Conservation (phyloP, 1,284 basidiomycete genomes). For the Sporisorium reilianum region DNA sequence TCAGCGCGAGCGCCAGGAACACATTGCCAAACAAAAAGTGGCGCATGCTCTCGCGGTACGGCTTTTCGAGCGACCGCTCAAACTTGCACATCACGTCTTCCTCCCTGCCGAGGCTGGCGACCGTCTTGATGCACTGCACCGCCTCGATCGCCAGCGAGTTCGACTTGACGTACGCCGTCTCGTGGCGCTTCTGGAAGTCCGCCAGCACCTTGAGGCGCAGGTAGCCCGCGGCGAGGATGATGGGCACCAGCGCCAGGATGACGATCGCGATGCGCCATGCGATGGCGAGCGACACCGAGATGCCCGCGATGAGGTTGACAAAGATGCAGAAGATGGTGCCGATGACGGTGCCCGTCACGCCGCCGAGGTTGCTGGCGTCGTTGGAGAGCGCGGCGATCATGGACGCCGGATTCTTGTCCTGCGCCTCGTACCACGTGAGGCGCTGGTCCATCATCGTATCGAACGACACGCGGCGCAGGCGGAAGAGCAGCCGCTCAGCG, state of each 20-base stretch:
- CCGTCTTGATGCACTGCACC: constrained; percentile 56
- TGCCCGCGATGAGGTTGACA: constrained; percentile 60
- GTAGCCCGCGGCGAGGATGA: constrained; percentile 58
- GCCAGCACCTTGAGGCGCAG: constrained; percentile 60
- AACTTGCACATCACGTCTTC: constrained; percentile 57
- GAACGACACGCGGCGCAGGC: constrained; percentile 51
- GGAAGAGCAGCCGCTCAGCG: constrained; percentile 59
- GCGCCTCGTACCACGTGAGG: constrained; percentile 52
- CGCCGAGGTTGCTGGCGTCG: constrained; percentile 59
- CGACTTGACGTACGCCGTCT: constrained; percentile 57
- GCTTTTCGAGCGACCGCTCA: constrained; percentile 39
- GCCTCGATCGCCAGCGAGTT: constrained; percentile 63
- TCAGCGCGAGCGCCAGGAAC: constrained; percentile 56
- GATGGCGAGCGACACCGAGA: constrained; percentile 51
- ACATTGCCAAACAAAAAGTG: constrained; percentile 58
- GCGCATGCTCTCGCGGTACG: constrained; percentile 55
- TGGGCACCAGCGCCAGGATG: constrained; percentile 58
- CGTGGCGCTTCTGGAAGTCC: constrained; percentile 61
- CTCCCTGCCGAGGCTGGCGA: constrained; percentile 55
- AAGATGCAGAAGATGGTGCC: constrained; percentile 62
- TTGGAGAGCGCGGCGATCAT: constrained; percentile 57
- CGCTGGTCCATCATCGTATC: constrained; percentile 51
- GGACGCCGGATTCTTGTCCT: constrained; percentile 38
- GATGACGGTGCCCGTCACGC: constrained; percentile 58
- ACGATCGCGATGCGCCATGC: constrained; percentile 61